Conservation (phyloP, 2,329 filamentous ascomycete species). For the Daldinia sp. region DNA sequence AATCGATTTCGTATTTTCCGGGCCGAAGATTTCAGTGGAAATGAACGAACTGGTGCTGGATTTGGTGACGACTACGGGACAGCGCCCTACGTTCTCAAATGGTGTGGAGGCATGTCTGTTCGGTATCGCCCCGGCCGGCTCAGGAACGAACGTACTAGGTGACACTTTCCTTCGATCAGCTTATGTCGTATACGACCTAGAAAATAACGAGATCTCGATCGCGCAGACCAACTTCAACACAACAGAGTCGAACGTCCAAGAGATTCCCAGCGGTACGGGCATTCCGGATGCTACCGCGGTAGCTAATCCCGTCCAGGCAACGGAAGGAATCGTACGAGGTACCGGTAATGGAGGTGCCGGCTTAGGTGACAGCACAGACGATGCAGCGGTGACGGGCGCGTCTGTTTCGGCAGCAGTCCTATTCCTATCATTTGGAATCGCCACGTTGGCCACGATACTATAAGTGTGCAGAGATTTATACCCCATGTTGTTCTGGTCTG, state of each 20-base stretch:
- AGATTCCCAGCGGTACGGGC: conserved; percentile 64
- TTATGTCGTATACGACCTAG: conserved; percentile 81
- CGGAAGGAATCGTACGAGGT: conserved; percentile 54
- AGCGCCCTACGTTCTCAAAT: conserved; percentile 64
- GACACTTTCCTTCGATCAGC: conserved; percentile 81
- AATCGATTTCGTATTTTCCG: conserved; percentile 68
- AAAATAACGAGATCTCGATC: conserved; percentile 77
- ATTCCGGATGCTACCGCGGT: conserved; percentile 69
- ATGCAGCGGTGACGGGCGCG: conserved; percentile 21
- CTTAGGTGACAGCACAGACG: conserved; percentile 27
- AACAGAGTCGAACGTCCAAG: conserved; percentile 62
- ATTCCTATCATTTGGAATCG: conserved; percentile 36
- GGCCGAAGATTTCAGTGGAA: conserved; percentile 65
- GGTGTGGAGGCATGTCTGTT: conserved; percentile 72
- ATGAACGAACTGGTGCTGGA: conserved; percentile 72
- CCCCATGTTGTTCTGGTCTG: conserved; percentile 17
- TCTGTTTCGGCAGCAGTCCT: conserved; percentile 29
- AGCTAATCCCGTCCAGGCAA: conserved; percentile 62
- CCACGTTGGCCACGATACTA: conserved; percentile 36
- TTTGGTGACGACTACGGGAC: conserved; percentile 60
- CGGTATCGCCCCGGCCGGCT: conserved; percentile 71
- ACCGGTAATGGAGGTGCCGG: conserved; percentile 41
- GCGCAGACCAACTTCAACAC: conserved; percentile 75
- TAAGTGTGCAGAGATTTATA: conserved; percentile 25
- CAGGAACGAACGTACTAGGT: conserved; percentile 72